A percentile compares a stretch with the other conserved stretches of the same genome.
Evolutionary conservation across 345 rosid species (phyloP).

Genomic region (Acer yangbiense): DNA sequence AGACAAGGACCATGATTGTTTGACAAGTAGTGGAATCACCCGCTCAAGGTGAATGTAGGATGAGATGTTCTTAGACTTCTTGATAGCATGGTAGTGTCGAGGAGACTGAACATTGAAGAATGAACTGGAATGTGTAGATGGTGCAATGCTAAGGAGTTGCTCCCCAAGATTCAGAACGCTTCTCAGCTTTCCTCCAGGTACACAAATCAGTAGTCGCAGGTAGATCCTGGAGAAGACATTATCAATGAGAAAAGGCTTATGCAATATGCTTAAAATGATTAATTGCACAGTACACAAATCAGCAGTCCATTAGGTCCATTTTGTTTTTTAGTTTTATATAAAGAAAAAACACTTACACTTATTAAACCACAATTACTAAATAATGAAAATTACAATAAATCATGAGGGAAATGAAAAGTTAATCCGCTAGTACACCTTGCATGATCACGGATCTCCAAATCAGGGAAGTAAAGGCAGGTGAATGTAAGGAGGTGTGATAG

Average conservation of each 20-base stretch:
- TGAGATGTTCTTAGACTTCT: conserved; percentile 59
- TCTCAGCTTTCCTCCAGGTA: conserved; percentile 81
- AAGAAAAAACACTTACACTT: not conserved
- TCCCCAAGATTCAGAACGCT: conserved; percentile 73
- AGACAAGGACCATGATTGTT: conserved; percentile 87
- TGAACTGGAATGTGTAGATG: conserved; percentile 70
- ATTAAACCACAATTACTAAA: not conserved
- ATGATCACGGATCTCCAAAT: conserved; percentile 89
- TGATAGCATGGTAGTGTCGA: conserved; percentile 51
- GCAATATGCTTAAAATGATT: not conserved
- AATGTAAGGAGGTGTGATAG: conserved; percentile 85
- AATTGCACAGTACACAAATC: not conserved
- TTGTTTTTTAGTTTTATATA: not conserved
- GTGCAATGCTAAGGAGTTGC: conserved; percentile 55
- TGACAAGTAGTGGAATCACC: conserved; percentile 60
- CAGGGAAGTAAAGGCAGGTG: conserved; percentile 88
- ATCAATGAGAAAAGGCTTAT: conserved; percentile 21
- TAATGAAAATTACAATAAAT: conserved; percentile 9
- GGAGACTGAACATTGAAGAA: conserved; percentile 70
- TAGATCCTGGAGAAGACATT: conserved; percentile 64
- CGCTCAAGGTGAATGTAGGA: conserved; percentile 77
- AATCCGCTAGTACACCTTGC: conserved; percentile 61
- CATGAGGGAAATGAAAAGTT: not conserved
- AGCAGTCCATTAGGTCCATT: not conserved
- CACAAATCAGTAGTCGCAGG: conserved; percentile 80